Evolutionary conservation across 306 rosid genomes (phyloP), one percentile per base, ranked within the genome.

Genomic region (Sicyos edulis): DNA sequence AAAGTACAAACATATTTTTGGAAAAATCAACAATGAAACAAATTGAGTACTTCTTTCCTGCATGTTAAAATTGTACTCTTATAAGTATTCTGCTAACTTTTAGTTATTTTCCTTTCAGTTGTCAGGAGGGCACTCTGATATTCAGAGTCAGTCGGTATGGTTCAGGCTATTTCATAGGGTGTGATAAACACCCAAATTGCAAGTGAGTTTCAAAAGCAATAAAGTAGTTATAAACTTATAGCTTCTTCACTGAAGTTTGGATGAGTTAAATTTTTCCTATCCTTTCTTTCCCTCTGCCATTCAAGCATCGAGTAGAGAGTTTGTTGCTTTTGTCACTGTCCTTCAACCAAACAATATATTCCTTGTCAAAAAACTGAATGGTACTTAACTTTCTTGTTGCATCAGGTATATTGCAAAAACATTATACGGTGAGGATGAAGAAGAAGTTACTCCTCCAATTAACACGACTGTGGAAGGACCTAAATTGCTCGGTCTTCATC

Each of bases 141-240:
- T 89, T 95, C 83, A 91, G 89, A 95, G 91, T 95, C 45, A 95
- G 99, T 77, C 92, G 97, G 80, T 85, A 77, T 15, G 96, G 99
- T 40, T 78, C 95, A 24, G 97, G 99, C 70, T 95, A 91, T 84
- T 95, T 95, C 78, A 85, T 95, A 66, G 97, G 96, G 6, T 95
- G 99, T 79, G 91, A 91, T 81, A 85, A 88, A 78, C 97, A 91
- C 83, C 99, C 99, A 8, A 81, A n/a, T 54, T 95, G 99, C 97
- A 95, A 95, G 99, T 93, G 80, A 93, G 99, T 86, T 58, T 68
- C 58, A 50, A 52, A 71, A 26, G 17, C 56, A 51, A 51, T 52
- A 19, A 19, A 15, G 4, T 5, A 67, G 56, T 29, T 44, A n/a
- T 1, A 42, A 12, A 6, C 47, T 42, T 42, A 9, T 58, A 34